phyloP scores from a whole-genome alignment of 495 filamentous ascomycete species.

The Penicillium silybi region DNA sequence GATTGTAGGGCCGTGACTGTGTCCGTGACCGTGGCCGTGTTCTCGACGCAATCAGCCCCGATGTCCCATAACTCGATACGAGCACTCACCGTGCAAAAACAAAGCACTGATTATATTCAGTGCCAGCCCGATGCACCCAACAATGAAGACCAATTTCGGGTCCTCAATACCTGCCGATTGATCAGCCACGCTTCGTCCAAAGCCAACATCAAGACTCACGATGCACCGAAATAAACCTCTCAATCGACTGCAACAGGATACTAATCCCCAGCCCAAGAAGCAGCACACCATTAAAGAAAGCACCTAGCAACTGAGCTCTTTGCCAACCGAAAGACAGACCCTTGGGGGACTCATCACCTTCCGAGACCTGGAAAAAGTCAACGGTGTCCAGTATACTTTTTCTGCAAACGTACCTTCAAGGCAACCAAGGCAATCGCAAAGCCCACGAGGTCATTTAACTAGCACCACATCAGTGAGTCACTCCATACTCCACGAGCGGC shows the following conservation, averaged over 20 bases:
- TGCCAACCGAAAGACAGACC: slow-evolving; percentile 60
- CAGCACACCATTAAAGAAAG: slow-evolving; percentile 85
- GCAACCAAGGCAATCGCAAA: slow-evolving; percentile 82
- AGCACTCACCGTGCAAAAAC: slow-evolving; percentile 63
- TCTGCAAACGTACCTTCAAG: slow-evolving; percentile 52
- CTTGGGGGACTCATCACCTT: slow-evolving; percentile 21
- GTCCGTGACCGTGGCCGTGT: slow-evolving; percentile 20
- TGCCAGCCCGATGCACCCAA: slow-evolving; percentile 72
- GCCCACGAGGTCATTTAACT: slow-evolving; percentile 90
- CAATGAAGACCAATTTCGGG: slow-evolving; percentile 64
- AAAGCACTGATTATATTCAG: slow-evolving; percentile 78
- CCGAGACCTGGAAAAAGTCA: slow-evolving; percentile 4
- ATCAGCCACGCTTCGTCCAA: slow-evolving; percentile 9
- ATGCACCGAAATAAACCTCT: slow-evolving; percentile 56
- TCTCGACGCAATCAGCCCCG: slow-evolving; percentile 14
- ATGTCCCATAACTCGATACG: neutral
- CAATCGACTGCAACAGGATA: slow-evolving; percentile 85
- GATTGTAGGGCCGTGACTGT: slow-evolving; percentile 8
- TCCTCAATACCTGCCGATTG: slow-evolving; percentile 11
- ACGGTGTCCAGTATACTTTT: neutral
- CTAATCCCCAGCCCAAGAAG: slow-evolving; percentile 80
- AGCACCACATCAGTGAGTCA: neutral
- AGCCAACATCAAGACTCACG: slow-evolving; percentile 2
- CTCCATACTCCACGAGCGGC: neutral
- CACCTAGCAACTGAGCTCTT: slow-evolving; percentile 78